A percentile compares a stretch with the other conserved stretches of the same genome.
Evolutionary conservation across 1,284 basidiomycete genomes (phyloP).

Genomic region (Ustilago loliicola): DNA sequence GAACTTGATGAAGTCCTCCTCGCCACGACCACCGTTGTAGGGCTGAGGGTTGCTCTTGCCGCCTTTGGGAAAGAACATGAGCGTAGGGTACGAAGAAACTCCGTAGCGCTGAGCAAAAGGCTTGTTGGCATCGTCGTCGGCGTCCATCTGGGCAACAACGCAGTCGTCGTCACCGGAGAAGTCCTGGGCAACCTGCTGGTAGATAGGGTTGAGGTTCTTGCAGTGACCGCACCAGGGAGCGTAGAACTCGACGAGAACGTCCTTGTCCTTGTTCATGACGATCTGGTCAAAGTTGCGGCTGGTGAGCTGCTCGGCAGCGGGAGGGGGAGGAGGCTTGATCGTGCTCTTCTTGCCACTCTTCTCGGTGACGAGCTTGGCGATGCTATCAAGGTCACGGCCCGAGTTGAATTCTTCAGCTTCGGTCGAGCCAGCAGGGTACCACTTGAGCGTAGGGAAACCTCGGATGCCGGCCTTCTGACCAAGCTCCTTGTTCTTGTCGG

Average conservation of each 20-base stretch:
- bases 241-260: constrained; percentile 94
- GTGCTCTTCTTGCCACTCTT: constrained; percentile 85
- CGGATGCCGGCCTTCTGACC: constrained; percentile 79
- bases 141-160: constrained; percentile 87
- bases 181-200: constrained; percentile 90
- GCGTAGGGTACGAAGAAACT: constrained; percentile 83
- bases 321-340: constrained; percentile 85
- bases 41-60: constrained; percentile 74
- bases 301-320: constrained; percentile 80
- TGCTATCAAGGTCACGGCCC: constrained; percentile 83
- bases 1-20: constrained; percentile 77
- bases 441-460: constrained; percentile 92
- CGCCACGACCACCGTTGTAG: constrained; percentile 80
- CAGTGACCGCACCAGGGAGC: constrained; percentile 89
- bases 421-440: constrained; percentile 78
- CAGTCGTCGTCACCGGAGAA: constrained; percentile 83
- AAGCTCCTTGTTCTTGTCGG: constrained; percentile 84
- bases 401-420: constrained; percentile 80
- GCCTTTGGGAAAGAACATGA: constrained; percentile 87
- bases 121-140: constrained; percentile 84
- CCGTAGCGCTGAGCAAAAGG: constrained; percentile 81
- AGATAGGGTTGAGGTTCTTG: constrained; percentile 94
- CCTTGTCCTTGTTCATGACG: constrained; percentile 86
- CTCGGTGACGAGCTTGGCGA: constrained; percentile 80
- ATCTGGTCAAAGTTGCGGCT: constrained; percentile 83